These are phyloP conservation scores for Fulvia fulva DNA, from an alignment of 2,329 filamentous ascomycete species.

Conservation along the genomic window DNA sequence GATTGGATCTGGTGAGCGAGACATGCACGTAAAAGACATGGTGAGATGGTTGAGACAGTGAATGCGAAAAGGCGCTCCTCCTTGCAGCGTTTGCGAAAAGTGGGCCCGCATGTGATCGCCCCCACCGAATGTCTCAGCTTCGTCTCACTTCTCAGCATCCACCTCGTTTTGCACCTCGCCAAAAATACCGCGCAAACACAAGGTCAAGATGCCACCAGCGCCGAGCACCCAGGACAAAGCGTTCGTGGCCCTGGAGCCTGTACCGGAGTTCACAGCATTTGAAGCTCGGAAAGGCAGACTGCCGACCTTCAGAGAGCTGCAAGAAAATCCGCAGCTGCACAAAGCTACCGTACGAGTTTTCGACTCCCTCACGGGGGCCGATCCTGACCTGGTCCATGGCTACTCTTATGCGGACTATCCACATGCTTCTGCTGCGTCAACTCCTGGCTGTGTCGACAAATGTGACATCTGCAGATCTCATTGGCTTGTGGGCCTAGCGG, in stretches of 20 bases:
- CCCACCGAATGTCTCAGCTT: neutral
- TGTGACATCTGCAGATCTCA: conserved; percentile 5
- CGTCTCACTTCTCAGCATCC: neutral
- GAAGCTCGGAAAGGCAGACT: neutral
- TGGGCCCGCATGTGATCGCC: neutral
- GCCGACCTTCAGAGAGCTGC: neutral
- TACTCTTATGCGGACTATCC: neutral
- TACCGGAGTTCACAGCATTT: neutral
- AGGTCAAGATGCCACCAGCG: neutral
- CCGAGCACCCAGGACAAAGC: neutral
- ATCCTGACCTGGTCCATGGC: neutral
- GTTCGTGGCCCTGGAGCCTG: neutral
- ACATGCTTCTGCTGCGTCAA: neutral
- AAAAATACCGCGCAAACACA: neutral
- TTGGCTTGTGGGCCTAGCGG: conserved; percentile 10
- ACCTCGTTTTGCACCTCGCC: too few relatives aligned
- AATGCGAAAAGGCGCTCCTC: too few relatives aligned
- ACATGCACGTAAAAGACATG: neutral
- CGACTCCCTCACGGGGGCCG: neutral
- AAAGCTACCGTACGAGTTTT: neutral
- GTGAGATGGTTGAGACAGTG: neutral
- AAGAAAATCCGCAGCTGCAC: neutral
- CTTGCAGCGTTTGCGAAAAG: neutral
- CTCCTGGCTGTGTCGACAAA: neutral
- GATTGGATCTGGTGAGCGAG: neutral